Conservation (phyloP, 1,284 basidiomycete species). For the Cryptococcus maquisensis region DNA sequence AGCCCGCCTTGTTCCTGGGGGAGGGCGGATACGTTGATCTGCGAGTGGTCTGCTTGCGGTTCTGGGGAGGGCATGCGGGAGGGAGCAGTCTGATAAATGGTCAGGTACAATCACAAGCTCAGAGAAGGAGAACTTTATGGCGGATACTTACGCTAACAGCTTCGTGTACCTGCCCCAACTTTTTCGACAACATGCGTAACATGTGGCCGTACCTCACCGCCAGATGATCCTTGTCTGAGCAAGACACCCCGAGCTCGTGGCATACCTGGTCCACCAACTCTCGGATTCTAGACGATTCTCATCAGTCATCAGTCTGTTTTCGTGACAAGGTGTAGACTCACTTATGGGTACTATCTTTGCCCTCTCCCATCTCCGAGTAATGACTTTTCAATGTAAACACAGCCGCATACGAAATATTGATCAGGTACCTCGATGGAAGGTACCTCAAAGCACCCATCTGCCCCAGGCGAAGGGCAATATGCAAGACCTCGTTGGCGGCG, state of each 20-base stretch:
- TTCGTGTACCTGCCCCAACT: slow-evolving; percentile 40
- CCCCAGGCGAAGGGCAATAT: slow-evolving; percentile 41
- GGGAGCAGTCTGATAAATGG: slow-evolving; percentile 31
- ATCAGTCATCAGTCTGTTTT: too few species aligned
- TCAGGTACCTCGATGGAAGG: slow-evolving; percentile 42
- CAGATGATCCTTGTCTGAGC: slow-evolving; percentile 44
- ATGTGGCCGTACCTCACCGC: slow-evolving; percentile 45
- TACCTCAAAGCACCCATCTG: slow-evolving; percentile 41
- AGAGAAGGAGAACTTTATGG: background rate
- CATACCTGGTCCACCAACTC: slow-evolving; percentile 41
- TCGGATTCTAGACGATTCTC: slow-evolving; percentile 21
- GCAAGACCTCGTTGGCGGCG: slow-evolving; percentile 46
- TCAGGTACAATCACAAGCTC: background rate
- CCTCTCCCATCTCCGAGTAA: slow-evolving; percentile 37
- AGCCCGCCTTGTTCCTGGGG: background rate
- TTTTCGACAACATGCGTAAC: slow-evolving; percentile 39
- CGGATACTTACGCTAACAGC: slow-evolving; percentile 27
- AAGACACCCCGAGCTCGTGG: slow-evolving; percentile 31
- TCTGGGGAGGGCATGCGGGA: slow-evolving; percentile 42
- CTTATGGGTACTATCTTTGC: slow-evolving; percentile 28
- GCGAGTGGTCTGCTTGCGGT: slow-evolving; percentile 1
- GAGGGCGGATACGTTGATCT: background rate
- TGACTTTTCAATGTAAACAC: slow-evolving; percentile 44
- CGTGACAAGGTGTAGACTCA: slow-evolving; percentile 8
- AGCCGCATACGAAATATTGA: slow-evolving; percentile 45